Evolutionary conservation across 208 protist genomes (phyloP).

Genomic region (Wallacemonas sp.): DNA sequence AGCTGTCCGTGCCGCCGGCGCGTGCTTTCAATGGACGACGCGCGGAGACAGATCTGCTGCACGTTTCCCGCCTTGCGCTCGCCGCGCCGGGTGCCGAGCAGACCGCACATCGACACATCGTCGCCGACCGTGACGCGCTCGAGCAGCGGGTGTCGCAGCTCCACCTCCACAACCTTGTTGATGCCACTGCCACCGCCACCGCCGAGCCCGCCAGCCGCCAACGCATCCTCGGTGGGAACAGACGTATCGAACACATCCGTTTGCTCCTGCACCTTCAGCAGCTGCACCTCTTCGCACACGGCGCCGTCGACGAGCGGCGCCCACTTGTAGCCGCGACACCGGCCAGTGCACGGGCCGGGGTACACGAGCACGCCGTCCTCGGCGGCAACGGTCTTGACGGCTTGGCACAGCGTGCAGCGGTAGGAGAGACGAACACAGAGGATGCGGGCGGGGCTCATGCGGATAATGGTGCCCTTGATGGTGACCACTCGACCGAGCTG

Average conservation of each 20-base stretch:
- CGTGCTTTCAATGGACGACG: slow-evolving; percentile 27
- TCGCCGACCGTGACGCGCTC: slow-evolving; percentile 76
- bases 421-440: slow-evolving; percentile 63
- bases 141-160: slow-evolving; percentile 66
- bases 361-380: slow-evolving; percentile 78
- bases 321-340: slow-evolving; percentile 79
- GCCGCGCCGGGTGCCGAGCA: slow-evolving; percentile 56
- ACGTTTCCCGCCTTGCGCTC: slow-evolving; percentile 32
- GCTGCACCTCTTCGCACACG: slow-evolving; percentile 80
- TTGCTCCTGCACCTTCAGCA: slow-evolving; percentile 81
- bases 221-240: neutral
- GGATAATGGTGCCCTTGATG: slow-evolving; percentile 74
- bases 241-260: slow-evolving; percentile 41
- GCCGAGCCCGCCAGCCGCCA: neutral
- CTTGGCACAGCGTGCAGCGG: slow-evolving; percentile 65
- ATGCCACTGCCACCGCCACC: slow-evolving; percentile 40
- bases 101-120: slow-evolving; percentile 56
- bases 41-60: slow-evolving; percentile 37
- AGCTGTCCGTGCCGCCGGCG: neutral
- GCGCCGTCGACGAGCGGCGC: slow-evolving; percentile 43
- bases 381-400: slow-evolving; percentile 32
- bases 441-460: slow-evolving; percentile 71
- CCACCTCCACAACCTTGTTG: slow-evolving; percentile 74
- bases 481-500: slow-evolving; percentile 69
- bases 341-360: slow-evolving; percentile 54